Evolutionary conservation across 176 grass and related monocot species (phyloP).

Genomic region (Musa acuminata): DNA sequence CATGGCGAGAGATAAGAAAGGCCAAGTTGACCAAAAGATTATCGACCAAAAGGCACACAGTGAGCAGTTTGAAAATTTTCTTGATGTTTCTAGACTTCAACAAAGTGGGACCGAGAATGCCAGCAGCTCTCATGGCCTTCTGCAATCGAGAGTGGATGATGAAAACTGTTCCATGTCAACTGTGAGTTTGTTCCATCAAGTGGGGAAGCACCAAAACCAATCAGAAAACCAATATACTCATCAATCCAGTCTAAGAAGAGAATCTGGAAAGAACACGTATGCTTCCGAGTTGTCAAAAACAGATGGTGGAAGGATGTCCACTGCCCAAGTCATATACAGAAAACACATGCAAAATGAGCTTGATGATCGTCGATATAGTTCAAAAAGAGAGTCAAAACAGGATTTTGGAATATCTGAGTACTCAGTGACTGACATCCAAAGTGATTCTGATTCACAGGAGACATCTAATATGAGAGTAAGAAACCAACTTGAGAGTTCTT

Average conservation of each 20-base stretch:
- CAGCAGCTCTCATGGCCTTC: conserved; percentile 20
- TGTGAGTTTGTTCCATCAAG: conserved; percentile 18
- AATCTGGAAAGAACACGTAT: conserved; percentile 9
- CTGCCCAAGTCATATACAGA: conserved; percentile 4
- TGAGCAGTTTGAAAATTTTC: conserved; percentile 37
- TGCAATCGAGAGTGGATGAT: conserved; percentile 9
- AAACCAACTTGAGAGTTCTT: conserved; percentile 14
- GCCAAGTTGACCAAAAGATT: conserved; percentile 42
- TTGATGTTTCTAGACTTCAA: conserved; percentile 34
- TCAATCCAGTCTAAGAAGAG: conserved; percentile 24
- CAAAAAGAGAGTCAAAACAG: conserved; percentile 29
- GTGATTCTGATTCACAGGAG: conserved; percentile 22
- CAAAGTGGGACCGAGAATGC: conserved; percentile 8
- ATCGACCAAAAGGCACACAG: conserved; percentile 40
- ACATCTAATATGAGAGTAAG: conserved; percentile 21
- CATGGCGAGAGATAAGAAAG: conserved; percentile 50
- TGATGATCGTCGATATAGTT: conserved; percentile 20
- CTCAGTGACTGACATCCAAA: conserved; percentile 11
- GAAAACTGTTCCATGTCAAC: conserved; percentile 13
- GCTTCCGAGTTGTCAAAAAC: conserved; percentile 25
- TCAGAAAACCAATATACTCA: conserved; percentile 19
- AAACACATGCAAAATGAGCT: conserved; percentile 21
- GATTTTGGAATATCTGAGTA: background rate
- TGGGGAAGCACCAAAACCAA: conserved; percentile 24
- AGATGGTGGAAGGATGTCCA: conserved; percentile 5